Percentiles rank a stretch among this genome's conserved stretches.
Conservation (phyloP, 1,139 yeast genomes). For the Geotrichum candidum region DNA sequence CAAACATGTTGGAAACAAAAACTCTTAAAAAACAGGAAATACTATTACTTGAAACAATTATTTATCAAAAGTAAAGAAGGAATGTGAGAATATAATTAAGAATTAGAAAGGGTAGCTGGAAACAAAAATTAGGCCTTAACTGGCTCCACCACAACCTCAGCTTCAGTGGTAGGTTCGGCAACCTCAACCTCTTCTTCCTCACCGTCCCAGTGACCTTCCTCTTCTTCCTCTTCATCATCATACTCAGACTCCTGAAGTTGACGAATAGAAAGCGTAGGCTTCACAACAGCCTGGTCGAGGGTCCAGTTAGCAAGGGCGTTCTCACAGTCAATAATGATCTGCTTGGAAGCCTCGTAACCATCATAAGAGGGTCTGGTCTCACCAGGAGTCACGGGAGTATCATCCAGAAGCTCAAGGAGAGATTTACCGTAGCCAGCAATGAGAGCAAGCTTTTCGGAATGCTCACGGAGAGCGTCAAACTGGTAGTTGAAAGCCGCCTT, state of each 20-base stretch:
- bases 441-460: slow-evolving; percentile 91
- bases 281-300: slow-evolving; percentile 87
- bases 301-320: slow-evolving; percentile 96
- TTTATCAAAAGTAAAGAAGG: neutral
- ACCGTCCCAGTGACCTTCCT: slow-evolving; percentile 12
- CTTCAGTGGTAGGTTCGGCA: slow-evolving; percentile 8
- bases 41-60: neutral
- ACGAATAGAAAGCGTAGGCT: slow-evolving; percentile 62
- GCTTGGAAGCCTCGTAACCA: slow-evolving; percentile 97
- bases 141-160: neutral
- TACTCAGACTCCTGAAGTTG: slow-evolving; percentile 7
- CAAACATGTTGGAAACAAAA: neutral
- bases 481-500: slow-evolving; percentile 97
- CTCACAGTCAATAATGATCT: slow-evolving; percentile 95
- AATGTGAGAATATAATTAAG: neutral
- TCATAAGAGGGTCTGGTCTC: slow-evolving; percentile 98
- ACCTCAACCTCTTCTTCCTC: slow-evolving; percentile 15
- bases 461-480: slow-evolving; percentile 93
- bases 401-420: slow-evolving; percentile 88
- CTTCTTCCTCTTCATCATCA: slow-evolving; percentile 6
- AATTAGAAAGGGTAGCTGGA: too few relatives aligned
- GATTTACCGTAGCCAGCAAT: slow-evolving; percentile 99
- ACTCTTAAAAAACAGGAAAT: neutral
- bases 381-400: slow-evolving; percentile 97
- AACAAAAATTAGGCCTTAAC: neutral